phyloP scores from a whole-genome alignment of 2,329 filamentous ascomycete genomes.

The Cordyceps militaris region DNA sequence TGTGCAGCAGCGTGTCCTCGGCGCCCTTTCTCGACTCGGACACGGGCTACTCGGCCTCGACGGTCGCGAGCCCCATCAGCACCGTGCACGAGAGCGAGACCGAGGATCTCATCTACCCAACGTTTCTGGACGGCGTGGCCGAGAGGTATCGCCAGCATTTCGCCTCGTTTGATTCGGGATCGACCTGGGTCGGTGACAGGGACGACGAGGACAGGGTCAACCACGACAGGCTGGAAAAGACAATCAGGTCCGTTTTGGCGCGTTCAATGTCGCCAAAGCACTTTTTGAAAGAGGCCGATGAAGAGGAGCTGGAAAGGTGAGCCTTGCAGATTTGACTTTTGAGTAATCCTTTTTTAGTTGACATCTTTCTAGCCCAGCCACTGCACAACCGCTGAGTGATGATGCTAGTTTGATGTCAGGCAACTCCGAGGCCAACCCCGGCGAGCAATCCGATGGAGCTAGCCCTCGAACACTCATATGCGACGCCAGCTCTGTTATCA shows the following conservation, averaged over 20 bases:
- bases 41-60: constrained; percentile 30
- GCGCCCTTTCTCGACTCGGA: constrained; percentile 32
- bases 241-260: neutral
- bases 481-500: constrained; percentile 17
- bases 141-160: constrained; percentile 19
- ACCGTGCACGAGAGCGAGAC: constrained; percentile 28
- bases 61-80: constrained; percentile 30
- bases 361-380: neutral
- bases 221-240: neutral
- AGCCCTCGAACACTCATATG: neutral
- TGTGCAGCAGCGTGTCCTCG: constrained; percentile 29
- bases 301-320: neutral
- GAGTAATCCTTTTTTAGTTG: neutral
- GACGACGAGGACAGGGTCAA: constrained; percentile 19
- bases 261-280: neutral
- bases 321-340: neutral
- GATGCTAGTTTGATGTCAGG: neutral
- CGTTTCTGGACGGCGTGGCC: neutral
- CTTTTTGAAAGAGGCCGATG: neutral
- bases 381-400: neutral
- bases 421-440: constrained; percentile 2
- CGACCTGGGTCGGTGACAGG: constrained; percentile 32
- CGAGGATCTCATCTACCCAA: neutral
- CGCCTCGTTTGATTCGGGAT: constrained; percentile 30
- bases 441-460: constrained; percentile 13